Evolutionary conservation across 768 basidiomycete genomes (phyloP), one percentile per base, ranked within the genome.

Genomic region (Cytidiella melzeri): DNA sequence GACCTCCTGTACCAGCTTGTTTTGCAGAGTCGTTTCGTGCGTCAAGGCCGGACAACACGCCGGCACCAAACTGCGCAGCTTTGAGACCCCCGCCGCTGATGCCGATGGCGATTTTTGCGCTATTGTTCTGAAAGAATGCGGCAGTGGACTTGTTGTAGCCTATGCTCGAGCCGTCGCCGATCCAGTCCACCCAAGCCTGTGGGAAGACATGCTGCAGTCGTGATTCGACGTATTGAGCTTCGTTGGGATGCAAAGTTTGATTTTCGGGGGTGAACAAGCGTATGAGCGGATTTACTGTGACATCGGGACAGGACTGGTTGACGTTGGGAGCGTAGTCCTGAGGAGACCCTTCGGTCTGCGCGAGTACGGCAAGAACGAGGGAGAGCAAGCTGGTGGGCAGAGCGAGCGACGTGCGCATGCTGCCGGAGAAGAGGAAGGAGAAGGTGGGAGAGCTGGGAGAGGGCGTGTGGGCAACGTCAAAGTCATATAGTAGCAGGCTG

Each of bases 51-150:
- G 67, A 68, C 42, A 76, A 55, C 18, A 79, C 68, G 1, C 77
- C 81, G 3, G 75, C 80, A 37, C 73, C 74, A 44, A 73, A 75
- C 5, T 78, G 66, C 3, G 78, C 76, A 0, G 81, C 82, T 12
- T 81, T 64, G 43, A 76, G 73, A 0, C 79, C 75, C 6, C 82
- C 82, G 12, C 82, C 82, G 23, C 74, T 76, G 20, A 72, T 61
- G 0, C 80, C 79, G 45, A 81, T 74, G 0, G 70, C 76, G 5
- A 79, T 57, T 15, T 34, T 34, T 34, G 30, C 9, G 0, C 61
- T 3, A 47, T 24, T 2, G 73, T 71, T 0, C 70, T 58, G 7
- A 54, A 26, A 20, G 42, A 19, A 43, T 43, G 27, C n/a, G 28
- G 20, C 9, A 34, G 45, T 20, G 15, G 24, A 47, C 0, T 58